phyloP scores from a whole-genome alignment of 176 grass and related monocot genomes.

The Luzula sylvatica region DNA sequence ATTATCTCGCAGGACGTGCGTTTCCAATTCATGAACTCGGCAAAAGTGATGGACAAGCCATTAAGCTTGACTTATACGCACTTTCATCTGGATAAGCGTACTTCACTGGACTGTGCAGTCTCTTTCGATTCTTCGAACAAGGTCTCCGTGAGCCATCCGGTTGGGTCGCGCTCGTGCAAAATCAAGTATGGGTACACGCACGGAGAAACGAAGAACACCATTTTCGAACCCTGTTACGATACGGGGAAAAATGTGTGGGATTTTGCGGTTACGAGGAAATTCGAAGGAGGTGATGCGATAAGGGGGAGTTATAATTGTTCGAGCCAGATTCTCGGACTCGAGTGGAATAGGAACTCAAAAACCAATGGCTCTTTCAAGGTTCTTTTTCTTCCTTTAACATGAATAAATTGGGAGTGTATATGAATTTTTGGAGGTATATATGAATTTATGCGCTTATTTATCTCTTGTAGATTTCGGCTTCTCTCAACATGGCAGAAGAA shows the following conservation, averaged over 20 bases:
- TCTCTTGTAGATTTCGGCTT: constrained; percentile 36
- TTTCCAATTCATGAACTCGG: constrained; percentile 92
- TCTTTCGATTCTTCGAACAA: constrained; percentile 65
- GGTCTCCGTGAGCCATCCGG: constrained; percentile 47
- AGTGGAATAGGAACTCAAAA: constrained; percentile 57
- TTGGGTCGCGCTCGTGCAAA: constrained; percentile 44
- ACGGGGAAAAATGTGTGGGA: constrained; percentile 68
- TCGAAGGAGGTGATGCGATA: constrained; percentile 35
- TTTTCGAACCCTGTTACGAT: constrained; percentile 71
- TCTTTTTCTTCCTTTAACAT: neutral
- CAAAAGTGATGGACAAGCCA: constrained; percentile 52
- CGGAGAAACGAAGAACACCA: constrained; percentile 43
- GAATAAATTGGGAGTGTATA: no score
- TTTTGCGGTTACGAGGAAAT: constrained; percentile 60
- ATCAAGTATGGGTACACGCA: constrained; percentile 81
- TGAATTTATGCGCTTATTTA: neutral
- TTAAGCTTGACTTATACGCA: constrained; percentile 79
- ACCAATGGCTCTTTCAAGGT: constrained; percentile 68
- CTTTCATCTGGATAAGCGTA: constrained; percentile 23
- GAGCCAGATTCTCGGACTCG: constrained; percentile 54
- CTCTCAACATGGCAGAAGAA: constrained; percentile 55
- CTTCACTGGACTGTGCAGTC: constrained; percentile 44
- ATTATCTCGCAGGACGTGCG: constrained; percentile 48
- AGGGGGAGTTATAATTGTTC: constrained; percentile 68
- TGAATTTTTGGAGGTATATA: no score